A percentile compares a stretch with the other conserved stretches of the same genome.
These are phyloP conservation scores for Hygrocybe punicea DNA, from an alignment of 768 basidiomycete genomes.

Conservation along the genomic window DNA sequence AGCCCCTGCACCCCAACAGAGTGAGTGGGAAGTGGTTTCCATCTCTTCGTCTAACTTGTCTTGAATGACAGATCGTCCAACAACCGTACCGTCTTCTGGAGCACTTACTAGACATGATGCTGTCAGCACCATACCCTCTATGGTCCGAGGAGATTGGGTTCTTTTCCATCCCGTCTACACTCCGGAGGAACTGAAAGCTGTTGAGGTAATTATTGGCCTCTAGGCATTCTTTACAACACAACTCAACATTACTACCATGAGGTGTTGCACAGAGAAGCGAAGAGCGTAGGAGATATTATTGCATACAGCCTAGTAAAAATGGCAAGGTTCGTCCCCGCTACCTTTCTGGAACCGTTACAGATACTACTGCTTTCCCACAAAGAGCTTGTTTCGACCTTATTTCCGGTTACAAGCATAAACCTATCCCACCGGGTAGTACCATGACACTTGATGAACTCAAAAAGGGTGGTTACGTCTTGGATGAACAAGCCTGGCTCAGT, in stretches of 20 bases:
- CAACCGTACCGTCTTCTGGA: background rate
- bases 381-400: constrained; percentile 76
- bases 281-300: constrained; percentile 68
- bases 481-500: constrained; percentile 72
- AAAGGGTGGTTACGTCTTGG: constrained; percentile 68
- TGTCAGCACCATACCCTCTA: constrained; percentile 52
- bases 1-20: too few species aligned
- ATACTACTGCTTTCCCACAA: constrained; percentile 1
- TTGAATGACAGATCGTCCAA: background rate
- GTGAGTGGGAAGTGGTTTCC: too few species aligned
- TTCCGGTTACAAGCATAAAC: constrained; percentile 79
- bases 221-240: background rate
- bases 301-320: constrained; percentile 62
- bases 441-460: constrained; percentile 73
- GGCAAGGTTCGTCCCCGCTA: constrained; percentile 37
- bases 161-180: constrained; percentile 92
- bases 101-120: constrained; percentile 42
- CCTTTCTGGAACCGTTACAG: constrained; percentile 4
- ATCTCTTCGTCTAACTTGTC: background rate
- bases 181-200: constrained; percentile 64
- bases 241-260: constrained; percentile 26
- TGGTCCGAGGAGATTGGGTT: constrained; percentile 79
- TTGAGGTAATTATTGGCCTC: constrained; percentile 47
- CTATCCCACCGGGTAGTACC: constrained; percentile 55
- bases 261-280: constrained; percentile 68